Evolutionary conservation across 305 asterid genomes (phyloP).

Genomic region (Andrographis paniculata): DNA sequence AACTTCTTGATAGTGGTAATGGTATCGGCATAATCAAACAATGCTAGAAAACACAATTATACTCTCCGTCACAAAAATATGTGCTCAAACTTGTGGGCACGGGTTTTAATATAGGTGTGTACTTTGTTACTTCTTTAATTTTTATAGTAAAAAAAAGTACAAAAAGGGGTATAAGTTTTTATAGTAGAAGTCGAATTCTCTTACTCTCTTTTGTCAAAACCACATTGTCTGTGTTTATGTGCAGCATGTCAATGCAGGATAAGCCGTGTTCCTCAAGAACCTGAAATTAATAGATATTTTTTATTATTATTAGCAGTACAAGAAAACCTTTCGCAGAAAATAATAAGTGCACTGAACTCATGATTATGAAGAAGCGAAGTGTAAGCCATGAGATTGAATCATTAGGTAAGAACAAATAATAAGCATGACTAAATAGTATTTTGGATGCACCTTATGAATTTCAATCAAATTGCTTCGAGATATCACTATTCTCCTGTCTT

Average conservation of each 20-base stretch:
- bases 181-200: slow-evolving; percentile 20
- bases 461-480: slow-evolving; percentile 81
- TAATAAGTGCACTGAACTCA: background rate
- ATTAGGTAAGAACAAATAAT: background rate
- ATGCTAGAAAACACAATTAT: slow-evolving; percentile 2
- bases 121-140: no score
- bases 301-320: slow-evolving; percentile 1
- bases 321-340: slow-evolving; percentile 2
- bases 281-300: slow-evolving; percentile 41
- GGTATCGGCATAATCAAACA: slow-evolving; percentile 1
- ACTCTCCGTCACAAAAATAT: no score
- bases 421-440: slow-evolving; percentile 15
- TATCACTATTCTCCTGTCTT: slow-evolving; percentile 81
- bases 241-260: slow-evolving; percentile 73
- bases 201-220: slow-evolving; percentile 84
- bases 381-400: background rate
- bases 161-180: background rate
- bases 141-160: no score
- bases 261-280: slow-evolving; percentile 82
- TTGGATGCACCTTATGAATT: slow-evolving; percentile 65
- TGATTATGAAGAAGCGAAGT: background rate
- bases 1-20: slow-evolving; percentile 1
- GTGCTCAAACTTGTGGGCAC: no score
- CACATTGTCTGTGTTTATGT: slow-evolving; percentile 64
- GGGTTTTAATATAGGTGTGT: no score